A percentile compares a stretch with the other conserved stretches of the same genome.
These are phyloP conservation scores for Stemphylium beticola DNA, from an alignment of 2,329 filamentous ascomycete genomes.

Conservation along the genomic window DNA sequence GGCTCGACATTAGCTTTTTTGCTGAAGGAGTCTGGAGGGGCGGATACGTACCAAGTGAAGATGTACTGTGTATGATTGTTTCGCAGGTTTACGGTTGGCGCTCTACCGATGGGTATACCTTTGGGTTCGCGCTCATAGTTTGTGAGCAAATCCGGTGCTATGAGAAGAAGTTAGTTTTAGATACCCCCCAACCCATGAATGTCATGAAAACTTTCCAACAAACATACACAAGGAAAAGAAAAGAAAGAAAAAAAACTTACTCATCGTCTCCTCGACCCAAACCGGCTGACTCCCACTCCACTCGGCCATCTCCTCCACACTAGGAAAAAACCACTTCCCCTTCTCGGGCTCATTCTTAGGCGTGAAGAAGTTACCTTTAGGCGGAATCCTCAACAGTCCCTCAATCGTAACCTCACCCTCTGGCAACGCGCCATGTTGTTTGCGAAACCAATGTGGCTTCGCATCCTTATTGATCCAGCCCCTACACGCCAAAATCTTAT, in stretches of 20 bases:
- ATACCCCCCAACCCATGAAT: too few relatives aligned
- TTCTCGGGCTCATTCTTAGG: constrained; percentile 84
- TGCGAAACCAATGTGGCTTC: constrained; percentile 66
- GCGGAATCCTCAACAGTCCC: constrained; percentile 84
- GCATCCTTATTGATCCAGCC: constrained; percentile 89
- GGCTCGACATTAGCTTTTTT: constrained; percentile 21
- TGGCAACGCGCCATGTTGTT: constrained; percentile 66
- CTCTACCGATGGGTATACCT: constrained; percentile 86
- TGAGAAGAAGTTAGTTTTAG: constrained; percentile 22
- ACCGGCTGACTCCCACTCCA: constrained; percentile 83
- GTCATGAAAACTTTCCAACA: too few relatives aligned
- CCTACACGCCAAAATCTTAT: constrained; percentile 81
- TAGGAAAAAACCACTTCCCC: constrained; percentile 92
- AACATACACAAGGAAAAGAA: too few relatives aligned
- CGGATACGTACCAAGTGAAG: constrained; percentile 82
- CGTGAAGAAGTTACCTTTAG: constrained; percentile 98
- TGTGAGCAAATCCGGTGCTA: constrained; percentile 79
- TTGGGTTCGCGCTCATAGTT: constrained; percentile 76
- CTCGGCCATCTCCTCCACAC: constrained; percentile 88
- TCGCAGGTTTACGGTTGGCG: constrained; percentile 87
- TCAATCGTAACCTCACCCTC: constrained; percentile 76
- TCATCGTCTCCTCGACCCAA: constrained; percentile 96
- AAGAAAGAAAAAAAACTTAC: constrained; percentile 55
- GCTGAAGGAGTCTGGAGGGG: background rate
- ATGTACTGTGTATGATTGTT: constrained; percentile 99